These are phyloP conservation scores for Ottelia alismoides DNA, from an alignment of 106 monocot species.

Conservation along the genomic window DNA sequence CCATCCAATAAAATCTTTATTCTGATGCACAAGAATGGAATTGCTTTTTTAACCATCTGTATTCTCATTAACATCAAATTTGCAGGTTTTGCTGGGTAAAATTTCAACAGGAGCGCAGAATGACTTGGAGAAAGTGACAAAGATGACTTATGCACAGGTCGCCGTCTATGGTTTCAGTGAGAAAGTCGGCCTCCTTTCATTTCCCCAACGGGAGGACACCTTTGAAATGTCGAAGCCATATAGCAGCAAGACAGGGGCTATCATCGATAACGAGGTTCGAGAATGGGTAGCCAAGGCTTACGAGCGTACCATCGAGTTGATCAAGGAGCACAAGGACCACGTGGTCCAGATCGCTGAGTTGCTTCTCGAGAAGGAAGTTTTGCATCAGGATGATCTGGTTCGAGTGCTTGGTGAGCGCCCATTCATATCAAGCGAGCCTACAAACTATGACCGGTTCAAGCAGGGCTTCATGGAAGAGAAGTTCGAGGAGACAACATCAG, in stretches of 20 bases:
- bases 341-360: constrained; percentile 77
- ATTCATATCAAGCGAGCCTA: constrained; percentile 45
- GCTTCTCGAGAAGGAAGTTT: constrained; percentile 88
- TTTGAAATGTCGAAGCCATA: constrained; percentile 85
- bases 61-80: no score
- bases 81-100: constrained; percentile 77
- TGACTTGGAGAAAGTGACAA: constrained; percentile 93
- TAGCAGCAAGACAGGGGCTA: constrained; percentile 79
- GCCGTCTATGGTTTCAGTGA: constrained; percentile 97
- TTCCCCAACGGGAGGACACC: constrained; percentile 68
- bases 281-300: constrained; percentile 85
- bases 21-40: no score
- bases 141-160: constrained; percentile 95
- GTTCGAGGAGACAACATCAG: constrained; percentile 3
- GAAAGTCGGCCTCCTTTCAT: constrained; percentile 91
- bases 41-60: no score
- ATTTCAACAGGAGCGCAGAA: constrained; percentile 97
- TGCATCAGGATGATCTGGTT: constrained; percentile 85
- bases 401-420: constrained; percentile 68
- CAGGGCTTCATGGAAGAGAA: constrained; percentile 44
- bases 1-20: no score
- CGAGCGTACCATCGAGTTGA: constrained; percentile 38
- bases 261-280: constrained; percentile 78
- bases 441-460: constrained; percentile 74
- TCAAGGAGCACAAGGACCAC: constrained; percentile 63